A percentile compares a stretch with the other conserved stretches of the same genome.
These are phyloP conservation scores for Tetrapisispora nanseiensis DNA, from an alignment of 805 yeast species.

Conservation along the genomic window DNA sequence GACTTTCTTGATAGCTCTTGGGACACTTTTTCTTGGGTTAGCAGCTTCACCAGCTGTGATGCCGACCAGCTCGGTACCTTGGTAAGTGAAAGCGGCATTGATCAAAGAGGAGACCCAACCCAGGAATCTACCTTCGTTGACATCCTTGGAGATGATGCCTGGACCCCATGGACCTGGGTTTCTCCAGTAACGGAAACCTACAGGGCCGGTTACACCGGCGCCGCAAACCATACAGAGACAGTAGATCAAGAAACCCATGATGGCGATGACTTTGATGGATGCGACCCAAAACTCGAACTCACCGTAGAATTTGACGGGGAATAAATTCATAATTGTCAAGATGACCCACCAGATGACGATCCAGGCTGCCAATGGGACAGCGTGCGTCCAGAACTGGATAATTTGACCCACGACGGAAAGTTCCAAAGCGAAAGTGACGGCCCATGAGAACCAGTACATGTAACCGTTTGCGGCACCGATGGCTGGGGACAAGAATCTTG, in stretches of 20 bases:
- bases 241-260: constrained; percentile 60
- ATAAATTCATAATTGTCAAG: constrained; percentile 43
- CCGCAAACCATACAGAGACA: constrained; percentile 67
- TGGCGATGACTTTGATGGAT: constrained; percentile 53
- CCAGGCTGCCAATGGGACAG: constrained; percentile 67
- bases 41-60: constrained; percentile 65
- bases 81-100: constrained; percentile 71
- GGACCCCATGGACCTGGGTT: constrained; percentile 70
- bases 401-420: constrained; percentile 63
- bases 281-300: constrained; percentile 73
- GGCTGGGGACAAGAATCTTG: constrained; percentile 60
- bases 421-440: constrained; percentile 66
- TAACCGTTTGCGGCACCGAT: constrained; percentile 65
- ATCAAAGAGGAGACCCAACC: constrained; percentile 64
- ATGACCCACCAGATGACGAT: constrained; percentile 55
- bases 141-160: constrained; percentile 42
- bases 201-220: constrained; percentile 58
- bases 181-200: constrained; percentile 76
- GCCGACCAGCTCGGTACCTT: constrained; percentile 72
- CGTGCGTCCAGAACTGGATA: constrained; percentile 52
- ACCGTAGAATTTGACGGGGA: constrained; percentile 64
- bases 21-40: constrained; percentile 61
- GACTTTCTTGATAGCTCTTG: constrained; percentile 62
- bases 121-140: constrained; percentile 47
- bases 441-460: constrained; percentile 72